A percentile compares a stretch with the other conserved stretches of the same genome.
Evolutionary conservation across 768 basidiomycete species (phyloP).

Genomic region (Xerocomellus dryophilus): DNA sequence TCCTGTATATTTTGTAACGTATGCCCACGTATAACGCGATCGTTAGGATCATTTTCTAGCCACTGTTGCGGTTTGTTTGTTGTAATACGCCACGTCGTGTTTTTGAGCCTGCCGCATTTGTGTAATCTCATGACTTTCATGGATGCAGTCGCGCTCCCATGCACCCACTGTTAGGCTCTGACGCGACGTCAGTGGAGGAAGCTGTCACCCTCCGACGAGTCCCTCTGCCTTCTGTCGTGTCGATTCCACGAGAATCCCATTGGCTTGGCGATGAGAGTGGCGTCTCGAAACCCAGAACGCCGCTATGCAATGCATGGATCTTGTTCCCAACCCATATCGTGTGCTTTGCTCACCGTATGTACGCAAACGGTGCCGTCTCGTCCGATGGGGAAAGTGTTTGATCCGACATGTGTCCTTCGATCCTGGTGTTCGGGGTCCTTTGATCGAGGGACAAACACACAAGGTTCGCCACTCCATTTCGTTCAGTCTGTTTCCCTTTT

Average conservation of each 20-base stretch:
- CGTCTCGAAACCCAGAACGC: background rate
- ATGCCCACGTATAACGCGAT: constrained; percentile 13
- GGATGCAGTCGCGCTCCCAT: background rate
- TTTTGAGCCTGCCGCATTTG: background rate
- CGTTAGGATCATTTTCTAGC: constrained; percentile 8
- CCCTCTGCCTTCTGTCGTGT: background rate
- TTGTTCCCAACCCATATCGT: background rate
- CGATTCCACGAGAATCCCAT: constrained; percentile 9
- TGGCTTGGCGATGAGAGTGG: background rate
- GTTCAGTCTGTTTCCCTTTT: background rate
- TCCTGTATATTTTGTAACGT: constrained; percentile 23
- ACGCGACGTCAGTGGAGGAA: background rate
- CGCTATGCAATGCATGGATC: background rate
- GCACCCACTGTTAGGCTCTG: background rate
- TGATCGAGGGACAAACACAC: background rate
- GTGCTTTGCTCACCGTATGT: too few species aligned
- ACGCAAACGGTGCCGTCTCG: background rate
- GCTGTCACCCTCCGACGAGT: background rate
- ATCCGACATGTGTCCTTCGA: background rate
- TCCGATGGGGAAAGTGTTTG: background rate
- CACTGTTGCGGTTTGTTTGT: constrained; percentile 5
- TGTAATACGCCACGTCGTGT: constrained; percentile 13
- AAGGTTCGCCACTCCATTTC: too few species aligned
- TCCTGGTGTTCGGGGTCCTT: background rate
- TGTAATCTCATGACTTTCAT: constrained; percentile 4